Percentiles rank a stretch among this genome's conserved stretches.
Evolutionary conservation across 106 monocot species (phyloP).

Genomic region (Triglochin maritima): DNA sequence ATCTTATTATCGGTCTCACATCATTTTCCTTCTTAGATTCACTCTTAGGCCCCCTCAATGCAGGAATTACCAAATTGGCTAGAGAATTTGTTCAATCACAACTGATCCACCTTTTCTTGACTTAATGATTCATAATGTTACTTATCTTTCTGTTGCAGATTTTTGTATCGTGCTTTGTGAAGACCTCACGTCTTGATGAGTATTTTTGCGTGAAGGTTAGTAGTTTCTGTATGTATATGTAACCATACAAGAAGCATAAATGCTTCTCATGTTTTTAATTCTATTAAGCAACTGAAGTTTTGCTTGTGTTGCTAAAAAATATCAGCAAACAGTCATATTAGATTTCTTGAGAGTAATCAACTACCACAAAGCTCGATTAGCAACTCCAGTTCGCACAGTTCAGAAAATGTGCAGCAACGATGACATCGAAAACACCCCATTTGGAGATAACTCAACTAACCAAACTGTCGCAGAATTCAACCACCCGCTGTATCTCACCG

Average conservation of each 20-base stretch:
- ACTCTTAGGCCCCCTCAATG: too few relatives aligned
- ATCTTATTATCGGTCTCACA: too few relatives aligned
- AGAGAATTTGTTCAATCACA: too few relatives aligned
- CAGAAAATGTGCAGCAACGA: conserved; percentile 72
- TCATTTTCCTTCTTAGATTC: too few relatives aligned
- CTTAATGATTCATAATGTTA: too few relatives aligned
- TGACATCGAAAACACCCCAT: conserved; percentile 63
- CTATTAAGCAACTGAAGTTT: too few relatives aligned
- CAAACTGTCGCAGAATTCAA: conserved; percentile 19
- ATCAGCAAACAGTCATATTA: conserved; percentile 35
- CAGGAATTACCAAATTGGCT: too few relatives aligned
- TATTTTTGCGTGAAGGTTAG: conserved; percentile 80
- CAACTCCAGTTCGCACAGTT: conserved; percentile 86
- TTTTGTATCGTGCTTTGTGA: conserved; percentile 92
- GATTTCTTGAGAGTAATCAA: conserved; percentile 88
- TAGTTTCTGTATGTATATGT: too few relatives aligned
- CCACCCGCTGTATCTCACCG: conserved; percentile 64
- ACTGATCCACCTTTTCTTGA: too few relatives aligned
- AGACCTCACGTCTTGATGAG: conserved; percentile 94
- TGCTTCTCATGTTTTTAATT: too few relatives aligned
- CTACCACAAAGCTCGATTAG: conserved; percentile 84
- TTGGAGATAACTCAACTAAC: conserved; percentile 38
- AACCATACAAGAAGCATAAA: too few relatives aligned
- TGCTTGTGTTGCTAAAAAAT: neutral
- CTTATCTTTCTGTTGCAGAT: conserved; percentile 33